Conservation (phyloP, 2,329 filamentous ascomycete genomes). For the Dactylonectria macrodidyma region DNA sequence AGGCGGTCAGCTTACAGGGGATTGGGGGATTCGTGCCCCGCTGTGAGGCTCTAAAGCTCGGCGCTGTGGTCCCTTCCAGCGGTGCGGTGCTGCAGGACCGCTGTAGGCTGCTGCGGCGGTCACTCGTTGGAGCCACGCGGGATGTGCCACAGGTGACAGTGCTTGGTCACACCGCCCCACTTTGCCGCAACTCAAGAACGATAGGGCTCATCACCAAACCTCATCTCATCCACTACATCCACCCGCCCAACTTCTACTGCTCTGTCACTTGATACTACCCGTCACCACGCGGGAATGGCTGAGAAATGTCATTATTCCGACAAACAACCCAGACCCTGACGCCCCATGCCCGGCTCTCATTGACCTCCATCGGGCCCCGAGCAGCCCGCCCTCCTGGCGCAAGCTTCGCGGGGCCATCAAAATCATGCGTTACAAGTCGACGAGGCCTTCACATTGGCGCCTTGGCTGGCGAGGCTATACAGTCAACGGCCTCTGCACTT, state of each 20-base stretch:
- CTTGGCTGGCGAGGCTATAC: constrained; percentile 52
- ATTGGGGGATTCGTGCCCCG: constrained; percentile 16
- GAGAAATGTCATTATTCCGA: constrained; percentile 39
- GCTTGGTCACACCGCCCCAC: constrained; percentile 18
- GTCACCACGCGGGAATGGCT: constrained; percentile 25
- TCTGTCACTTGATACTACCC: constrained; percentile 13
- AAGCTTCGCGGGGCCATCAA: constrained; percentile 9
- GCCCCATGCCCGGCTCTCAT: constrained; percentile 31
- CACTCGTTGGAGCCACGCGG: neutral
- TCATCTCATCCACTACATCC: constrained; percentile 35
- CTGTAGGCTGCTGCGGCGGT: constrained; percentile 8
- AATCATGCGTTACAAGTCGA: constrained; percentile 31
- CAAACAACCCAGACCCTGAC: constrained; percentile 29
- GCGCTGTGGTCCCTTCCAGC: constrained; percentile 15
- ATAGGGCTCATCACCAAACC: constrained; percentile 24
- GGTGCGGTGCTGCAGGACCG: constrained; percentile 16
- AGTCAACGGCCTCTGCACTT: constrained; percentile 60
- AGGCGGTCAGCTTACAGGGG: neutral
- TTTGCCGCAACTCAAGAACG: constrained; percentile 3
- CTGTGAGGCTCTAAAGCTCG: constrained; percentile 8
- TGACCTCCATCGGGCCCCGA: constrained; percentile 20
- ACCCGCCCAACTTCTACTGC: constrained; percentile 20
- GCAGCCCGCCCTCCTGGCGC: constrained; percentile 20
- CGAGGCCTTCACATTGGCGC: constrained; percentile 54
- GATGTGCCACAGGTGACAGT: neutral